phyloP scores from a whole-genome alignment of 2,329 filamentous ascomycete genomes.

The Nemania serpens region DNA sequence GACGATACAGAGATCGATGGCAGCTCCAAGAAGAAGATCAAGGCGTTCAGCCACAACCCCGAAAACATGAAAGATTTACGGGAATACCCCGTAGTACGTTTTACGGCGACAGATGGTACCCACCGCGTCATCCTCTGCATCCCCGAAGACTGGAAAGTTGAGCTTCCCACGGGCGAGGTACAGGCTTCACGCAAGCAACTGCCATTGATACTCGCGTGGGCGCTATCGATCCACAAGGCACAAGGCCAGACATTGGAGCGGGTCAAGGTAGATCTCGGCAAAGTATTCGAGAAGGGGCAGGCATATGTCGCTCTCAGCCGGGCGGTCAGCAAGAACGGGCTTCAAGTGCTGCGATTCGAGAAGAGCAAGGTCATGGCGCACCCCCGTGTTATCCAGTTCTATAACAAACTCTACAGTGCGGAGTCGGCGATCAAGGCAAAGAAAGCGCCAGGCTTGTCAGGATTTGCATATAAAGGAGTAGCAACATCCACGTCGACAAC shows the following conservation, averaged over 20 bases:
- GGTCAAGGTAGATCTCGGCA: constrained; percentile 91
- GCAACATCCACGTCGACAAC: background rate
- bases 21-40: constrained; percentile 59
- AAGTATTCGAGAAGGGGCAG: constrained; percentile 95
- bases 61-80: constrained; percentile 54
- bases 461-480: constrained; percentile 45
- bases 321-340: constrained; percentile 82
- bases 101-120: constrained; percentile 78
- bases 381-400: constrained; percentile 82
- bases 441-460: constrained; percentile 44
- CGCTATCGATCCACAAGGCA: constrained; percentile 95
- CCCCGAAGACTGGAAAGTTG: constrained; percentile 93
- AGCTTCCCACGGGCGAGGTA: constrained; percentile 91
- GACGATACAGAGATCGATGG: constrained; percentile 48
- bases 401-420: constrained; percentile 77
- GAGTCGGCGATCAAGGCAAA: constrained; percentile 54
- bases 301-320: constrained; percentile 96
- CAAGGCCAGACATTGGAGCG: constrained; percentile 93
- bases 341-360: constrained; percentile 89
- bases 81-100: constrained; percentile 83
- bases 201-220: constrained; percentile 94
- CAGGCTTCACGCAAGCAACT: constrained; percentile 84
- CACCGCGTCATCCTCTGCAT: constrained; percentile 78
- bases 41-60: constrained; percentile 51
- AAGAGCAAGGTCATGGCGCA: constrained; percentile 94